Evolutionary conservation across 768 basidiomycete species (phyloP), one percentile per base, ranked within the genome.

Genomic region (Leccinum subgranulosum): DNA sequence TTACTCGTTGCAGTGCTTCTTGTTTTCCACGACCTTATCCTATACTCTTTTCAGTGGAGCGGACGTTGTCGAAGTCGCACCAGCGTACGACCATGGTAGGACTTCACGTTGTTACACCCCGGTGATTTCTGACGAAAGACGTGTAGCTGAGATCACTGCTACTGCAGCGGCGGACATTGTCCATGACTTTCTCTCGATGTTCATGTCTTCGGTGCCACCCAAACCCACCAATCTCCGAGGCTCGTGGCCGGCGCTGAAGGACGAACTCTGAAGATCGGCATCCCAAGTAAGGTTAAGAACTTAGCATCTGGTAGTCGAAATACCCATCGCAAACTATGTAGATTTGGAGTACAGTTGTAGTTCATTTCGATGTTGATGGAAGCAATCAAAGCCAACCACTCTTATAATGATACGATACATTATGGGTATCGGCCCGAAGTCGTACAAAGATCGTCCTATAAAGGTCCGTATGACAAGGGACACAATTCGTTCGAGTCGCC

Each of bases 121-220:
- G 3, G 2, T 17, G 17, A 47, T 51, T 46, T 51, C 59, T 68
- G 57, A 69, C 34, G 19, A 33, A 15, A 25, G 11, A 6, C 19
- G 14, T 39, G 9, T 12, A 70, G 67, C 64, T 11, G 79, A 81
- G 51, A 75, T 77, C 34, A 79, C 80, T 25, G 70, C 75, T 17
- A 75, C 70, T 21, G 74, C 66, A 51, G 80, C 78, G 14, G 79
- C 80, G 6, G 77, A 79, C 49, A 69, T 79, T 23, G 75, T 78
- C 1, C 77, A 78, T 45, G 80, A 81, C 53, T 79, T 79, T 54
- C 64, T 79, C 33, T 74, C 74, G 19, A 74, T 76, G 72, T 64
- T 80, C 62, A 52, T 66, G 54, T 57, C 70, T 28, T 64, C 67
- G 9, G 65, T 41, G 31, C 66, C 69, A 28, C 72, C 72, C 2